Evolutionary conservation across 1,284 basidiomycete genomes (phyloP), one percentile per base, ranked within the genome.

Genomic region (Trichosporon sp.): DNA sequence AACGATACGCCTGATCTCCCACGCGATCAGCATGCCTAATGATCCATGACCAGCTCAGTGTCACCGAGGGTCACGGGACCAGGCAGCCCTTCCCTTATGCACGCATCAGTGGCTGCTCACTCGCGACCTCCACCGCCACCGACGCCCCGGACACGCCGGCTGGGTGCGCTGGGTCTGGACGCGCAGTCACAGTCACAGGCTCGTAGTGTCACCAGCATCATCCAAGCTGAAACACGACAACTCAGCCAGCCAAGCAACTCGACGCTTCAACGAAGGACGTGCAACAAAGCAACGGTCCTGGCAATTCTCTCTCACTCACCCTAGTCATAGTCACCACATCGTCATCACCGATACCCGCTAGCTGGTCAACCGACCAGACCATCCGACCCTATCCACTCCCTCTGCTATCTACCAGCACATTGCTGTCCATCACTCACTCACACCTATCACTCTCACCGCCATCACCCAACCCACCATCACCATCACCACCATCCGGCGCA

Each of bases 141-240:
- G n/a, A 7, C 40, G 16, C 37, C 37, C 5, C n/a, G 8, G 13
- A n/a, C 37, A 16, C 32, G 32, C 32, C 11, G 32, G 6, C 5
- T 11, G 32, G 6, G 5, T 5, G 11, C 32, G 8, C 19, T 23
- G 40, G 40, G n/a, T n/a, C 40, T 21, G 13, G 40, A 44, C 40
- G 40, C 40, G 40, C 40, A 9, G 40, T 37, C 10, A 19, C 16
- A 37, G 36, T 37, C 36, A 37, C 36, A 36, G 19, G n/a, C n/a
- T n/a, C n/a, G n/a, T n/a, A n/a, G n/a, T n/a, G n/a, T n/a, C n/a
- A n/a, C n/a, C n/a, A n/a, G n/a, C n/a, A n/a, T n/a, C n/a, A n/a
- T n/a, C n/a, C 49, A 29, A 21, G 49, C 25, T 54, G 49, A 54
- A 54, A 54, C 49, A 54, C n/a, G 49, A 29, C 49, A 52, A n/a